phyloP scores from a whole-genome alignment of 2,329 filamentous ascomycete genomes.

The Cercospora sesami region DNA sequence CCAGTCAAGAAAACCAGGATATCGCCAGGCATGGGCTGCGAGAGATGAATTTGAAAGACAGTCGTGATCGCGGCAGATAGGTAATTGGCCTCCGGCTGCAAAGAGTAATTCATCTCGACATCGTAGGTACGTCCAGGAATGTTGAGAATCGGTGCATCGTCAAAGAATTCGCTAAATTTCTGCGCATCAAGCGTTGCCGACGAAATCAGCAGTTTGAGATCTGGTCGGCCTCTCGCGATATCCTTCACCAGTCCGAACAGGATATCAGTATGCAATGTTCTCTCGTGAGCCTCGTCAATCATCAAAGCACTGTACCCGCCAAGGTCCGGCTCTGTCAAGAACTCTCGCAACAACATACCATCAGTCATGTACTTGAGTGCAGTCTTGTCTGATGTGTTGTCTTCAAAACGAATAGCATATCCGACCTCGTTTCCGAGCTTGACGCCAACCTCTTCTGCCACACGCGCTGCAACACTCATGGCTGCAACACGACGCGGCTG shows the following conservation, averaged over 20 bases:
- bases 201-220: conserved; percentile 86
- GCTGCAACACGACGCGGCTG: conserved; percentile 93
- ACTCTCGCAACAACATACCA: conserved; percentile 87
- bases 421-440: conserved; percentile 91
- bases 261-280: conserved; percentile 88
- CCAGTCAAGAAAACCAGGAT: conserved; percentile 94
- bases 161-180: conserved; percentile 89
- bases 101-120: conserved; percentile 88
- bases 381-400: conserved; percentile 87
- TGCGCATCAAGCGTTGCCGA: conserved; percentile 93
- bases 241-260: conserved; percentile 86
- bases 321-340: conserved; percentile 84
- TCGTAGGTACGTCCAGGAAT: conserved; percentile 87
- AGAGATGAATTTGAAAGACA: conserved; percentile 91
- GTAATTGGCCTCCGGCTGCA: conserved; percentile 90
- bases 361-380: conserved; percentile 96
- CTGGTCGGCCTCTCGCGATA: conserved; percentile 75
- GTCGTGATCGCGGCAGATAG: conserved; percentile 88
- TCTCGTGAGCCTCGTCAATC: conserved; percentile 97
- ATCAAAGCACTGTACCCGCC: conserved; percentile 83
- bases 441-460: conserved; percentile 88
- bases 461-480: conserved; percentile 95
- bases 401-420: conserved; percentile 93
- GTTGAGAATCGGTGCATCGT: conserved; percentile 90
- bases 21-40: conserved; percentile 73